phyloP scores from a whole-genome alignment of 306 rosid species.

The Sesbania bispinosa region DNA sequence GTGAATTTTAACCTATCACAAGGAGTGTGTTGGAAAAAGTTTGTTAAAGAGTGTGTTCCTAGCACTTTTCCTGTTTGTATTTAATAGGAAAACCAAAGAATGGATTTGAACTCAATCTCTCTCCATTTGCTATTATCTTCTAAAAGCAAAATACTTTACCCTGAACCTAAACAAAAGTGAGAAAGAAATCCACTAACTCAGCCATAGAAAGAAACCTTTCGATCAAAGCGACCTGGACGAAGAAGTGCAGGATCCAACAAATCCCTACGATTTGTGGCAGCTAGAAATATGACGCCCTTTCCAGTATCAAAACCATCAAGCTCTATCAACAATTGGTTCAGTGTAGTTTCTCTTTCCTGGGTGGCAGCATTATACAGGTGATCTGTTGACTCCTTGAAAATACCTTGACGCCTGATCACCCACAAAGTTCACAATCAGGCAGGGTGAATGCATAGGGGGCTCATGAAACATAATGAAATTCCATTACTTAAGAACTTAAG shows the following conservation, averaged over 20 bases:
- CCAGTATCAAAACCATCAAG: slow-evolving; percentile 99
- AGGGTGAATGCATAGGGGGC: slow-evolving; percentile 10
- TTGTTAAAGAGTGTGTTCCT: too few relatives aligned
- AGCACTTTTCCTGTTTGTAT: too few relatives aligned
- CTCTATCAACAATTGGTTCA: slow-evolving; percentile 93
- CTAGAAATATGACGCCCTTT: slow-evolving; percentile 96
- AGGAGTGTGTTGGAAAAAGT: too few relatives aligned
- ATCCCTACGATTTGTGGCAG: slow-evolving; percentile 96
- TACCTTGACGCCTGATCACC: slow-evolving; percentile 90
- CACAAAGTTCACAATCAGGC: slow-evolving; percentile 30
- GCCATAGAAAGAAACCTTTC: slow-evolving; percentile 72
- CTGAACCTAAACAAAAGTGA: slow-evolving; percentile 18
- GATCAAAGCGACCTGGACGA: slow-evolving; percentile 98
- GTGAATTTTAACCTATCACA: too few relatives aligned
- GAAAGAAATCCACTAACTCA: slow-evolving; percentile 18
- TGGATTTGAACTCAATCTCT: not conserved
- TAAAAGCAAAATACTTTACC: not conserved
- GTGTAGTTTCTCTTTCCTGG: slow-evolving; percentile 98
- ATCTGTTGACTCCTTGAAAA: slow-evolving; percentile 75
- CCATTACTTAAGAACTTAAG: not conserved
- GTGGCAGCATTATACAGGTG: slow-evolving; percentile 89
- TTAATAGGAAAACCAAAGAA: slow-evolving; percentile 15
- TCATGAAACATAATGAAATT: not conserved
- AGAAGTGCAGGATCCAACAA: slow-evolving; percentile 98
- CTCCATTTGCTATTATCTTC: slow-evolving; percentile 12